These are phyloP conservation scores for Vanderwaltozyma polyspora DNA, from an alignment of 805 yeast genomes.

Conservation along the genomic window DNA sequence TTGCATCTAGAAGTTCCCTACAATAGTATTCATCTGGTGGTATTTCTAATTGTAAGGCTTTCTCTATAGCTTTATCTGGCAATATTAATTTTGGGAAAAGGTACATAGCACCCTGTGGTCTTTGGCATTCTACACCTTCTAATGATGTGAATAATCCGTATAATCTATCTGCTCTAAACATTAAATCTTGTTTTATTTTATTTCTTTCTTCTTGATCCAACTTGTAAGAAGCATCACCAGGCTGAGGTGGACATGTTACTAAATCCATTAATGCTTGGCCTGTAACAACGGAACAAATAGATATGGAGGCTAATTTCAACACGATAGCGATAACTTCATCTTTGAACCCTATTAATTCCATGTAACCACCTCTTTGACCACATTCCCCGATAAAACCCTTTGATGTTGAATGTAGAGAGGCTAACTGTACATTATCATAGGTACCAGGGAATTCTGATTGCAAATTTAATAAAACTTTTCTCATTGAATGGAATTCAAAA, in stretches of 20 bases:
- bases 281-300: conserved; percentile 84
- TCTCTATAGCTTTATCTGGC: conserved; percentile 49
- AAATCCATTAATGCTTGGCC: conserved; percentile 90
- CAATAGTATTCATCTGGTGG: conserved; percentile 85
- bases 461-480: conserved; percentile 59
- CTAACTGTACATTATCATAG: conserved; percentile 70
- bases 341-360: conserved; percentile 80
- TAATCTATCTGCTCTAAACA: conserved; percentile 51
- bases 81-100: conserved; percentile 71
- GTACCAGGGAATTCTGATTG: conserved; percentile 40
- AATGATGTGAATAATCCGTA: conserved; percentile 60
- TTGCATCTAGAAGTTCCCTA: conserved; percentile 62
- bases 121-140: conserved; percentile 76
- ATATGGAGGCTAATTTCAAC: conserved; percentile 80
- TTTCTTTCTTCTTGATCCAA: conserved; percentile 52
- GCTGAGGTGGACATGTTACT: conserved; percentile 85
- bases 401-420: conserved; percentile 92
- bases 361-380: conserved; percentile 98
- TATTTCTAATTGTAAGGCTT: conserved; percentile 44
- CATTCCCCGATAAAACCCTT: conserved; percentile 97
- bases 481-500: conserved; percentile 66
- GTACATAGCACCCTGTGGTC: conserved; percentile 97
- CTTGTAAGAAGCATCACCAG: conserved; percentile 66
- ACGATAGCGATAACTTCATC: conserved; percentile 57
- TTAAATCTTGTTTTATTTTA: conserved; percentile 50